Evolutionary conservation across 106 monocot genomes (phyloP).

Genomic region (Allium fistulosum): DNA sequence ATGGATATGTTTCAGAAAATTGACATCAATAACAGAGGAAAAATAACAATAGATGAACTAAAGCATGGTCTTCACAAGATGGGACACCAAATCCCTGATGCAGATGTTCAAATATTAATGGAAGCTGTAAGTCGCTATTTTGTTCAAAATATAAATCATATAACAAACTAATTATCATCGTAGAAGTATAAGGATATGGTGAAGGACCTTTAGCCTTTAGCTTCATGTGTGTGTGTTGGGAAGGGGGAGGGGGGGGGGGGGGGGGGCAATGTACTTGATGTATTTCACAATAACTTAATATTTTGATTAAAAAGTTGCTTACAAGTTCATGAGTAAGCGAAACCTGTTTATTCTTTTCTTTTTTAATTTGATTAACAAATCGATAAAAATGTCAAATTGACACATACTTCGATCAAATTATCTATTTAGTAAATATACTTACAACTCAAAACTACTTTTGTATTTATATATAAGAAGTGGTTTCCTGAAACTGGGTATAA

Average conservation of each 20-base stretch:
- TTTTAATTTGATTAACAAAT: no score
- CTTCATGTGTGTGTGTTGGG: neutral
- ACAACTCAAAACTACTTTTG: no score
- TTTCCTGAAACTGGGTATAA: no score
- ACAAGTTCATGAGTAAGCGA: no score
- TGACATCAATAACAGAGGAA: slow-evolving; percentile 11
- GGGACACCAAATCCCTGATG: slow-evolving; percentile 19
- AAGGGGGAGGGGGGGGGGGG: neutral
- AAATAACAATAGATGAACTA: slow-evolving; percentile 12
- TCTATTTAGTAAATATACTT: no score
- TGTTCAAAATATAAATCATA: no score
- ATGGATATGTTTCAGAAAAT: slow-evolving; percentile 21
- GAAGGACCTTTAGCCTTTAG: neutral
- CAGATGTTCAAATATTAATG: slow-evolving; percentile 29
- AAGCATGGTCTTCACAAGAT: slow-evolving; percentile 18
- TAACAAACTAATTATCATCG: neutral
- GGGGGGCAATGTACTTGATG: neutral
- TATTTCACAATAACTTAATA: no score
- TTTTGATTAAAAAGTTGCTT: no score
- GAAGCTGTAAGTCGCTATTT: slow-evolving; percentile 12
- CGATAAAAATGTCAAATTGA: no score
- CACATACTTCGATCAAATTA: no score
- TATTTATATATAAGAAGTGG: no score
- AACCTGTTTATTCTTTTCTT: no score
- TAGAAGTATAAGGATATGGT: neutral